phyloP scores from a whole-genome alignment of 352 stramenopile genomes.

The Globisporangium ultimum region DNA sequence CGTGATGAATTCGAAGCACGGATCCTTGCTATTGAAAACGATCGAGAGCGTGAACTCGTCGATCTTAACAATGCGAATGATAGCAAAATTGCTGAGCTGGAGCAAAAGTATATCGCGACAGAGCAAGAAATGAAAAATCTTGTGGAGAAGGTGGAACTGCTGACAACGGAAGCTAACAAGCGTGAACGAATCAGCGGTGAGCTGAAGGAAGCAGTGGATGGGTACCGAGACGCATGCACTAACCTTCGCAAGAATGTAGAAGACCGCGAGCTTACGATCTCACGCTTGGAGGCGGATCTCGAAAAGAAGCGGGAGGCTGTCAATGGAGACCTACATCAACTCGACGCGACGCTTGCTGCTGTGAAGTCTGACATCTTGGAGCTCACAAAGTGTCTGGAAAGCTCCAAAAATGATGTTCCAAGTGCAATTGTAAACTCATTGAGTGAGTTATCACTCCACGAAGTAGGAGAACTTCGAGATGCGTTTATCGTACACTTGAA shows the following conservation, averaged over 20 bases:
- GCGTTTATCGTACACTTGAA: conserved; percentile 8
- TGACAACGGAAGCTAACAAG: conserved; percentile 2
- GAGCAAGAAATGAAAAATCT: conserved; percentile 10
- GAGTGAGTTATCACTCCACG: not conserved
- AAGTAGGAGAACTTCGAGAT: conserved; percentile 5
- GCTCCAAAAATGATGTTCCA: not conserved
- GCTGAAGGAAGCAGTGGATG: conserved; percentile 13
- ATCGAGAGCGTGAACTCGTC: conserved; percentile 1
- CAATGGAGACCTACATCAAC: conserved; percentile 5
- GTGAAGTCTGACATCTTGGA: conserved; percentile 5
- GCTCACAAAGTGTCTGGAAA: not conserved
- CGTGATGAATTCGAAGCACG: conserved; percentile 5
- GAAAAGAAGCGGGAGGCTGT: conserved; percentile 12
- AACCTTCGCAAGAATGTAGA: not conserved
- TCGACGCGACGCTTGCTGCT: not conserved
- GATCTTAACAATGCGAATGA: conserved; percentile 3
- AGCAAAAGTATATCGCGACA: not conserved
- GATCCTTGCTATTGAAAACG: conserved; percentile 3
- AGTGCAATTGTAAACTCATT: not conserved
- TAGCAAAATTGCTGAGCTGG: conserved; percentile 1
- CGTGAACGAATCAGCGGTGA: conserved; percentile 4
- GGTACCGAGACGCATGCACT: conserved; percentile 3
- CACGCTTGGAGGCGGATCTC: conserved; percentile 16
- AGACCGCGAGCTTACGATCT: conserved; percentile 5
- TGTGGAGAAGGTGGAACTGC: not conserved